Conservation (phyloP, 495 filamentous ascomycete species). For the Daldinia concentrica region DNA sequence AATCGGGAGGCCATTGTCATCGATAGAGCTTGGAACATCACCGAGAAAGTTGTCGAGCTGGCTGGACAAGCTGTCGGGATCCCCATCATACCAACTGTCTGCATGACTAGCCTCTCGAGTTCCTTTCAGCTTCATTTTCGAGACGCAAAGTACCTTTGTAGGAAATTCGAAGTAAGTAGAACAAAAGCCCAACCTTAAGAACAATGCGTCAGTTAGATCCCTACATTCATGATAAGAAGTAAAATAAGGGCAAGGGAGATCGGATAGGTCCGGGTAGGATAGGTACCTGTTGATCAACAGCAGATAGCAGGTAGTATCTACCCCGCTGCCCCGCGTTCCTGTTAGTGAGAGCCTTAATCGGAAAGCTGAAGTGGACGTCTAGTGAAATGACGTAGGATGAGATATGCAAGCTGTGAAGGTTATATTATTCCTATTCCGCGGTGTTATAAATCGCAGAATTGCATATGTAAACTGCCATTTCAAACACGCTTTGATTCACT, state of each 20-base stretch:
- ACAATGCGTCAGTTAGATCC: not conserved
- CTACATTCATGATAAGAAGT: not conserved
- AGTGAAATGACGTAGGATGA: conserved; percentile 24
- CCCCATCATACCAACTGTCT: conserved; percentile 78
- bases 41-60: conserved; percentile 85
- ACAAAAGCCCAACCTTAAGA: not conserved
- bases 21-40: conserved; percentile 71
- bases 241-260: conserved; percentile 2
- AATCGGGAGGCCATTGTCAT: conserved; percentile 71
- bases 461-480: not conserved
- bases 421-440: not conserved
- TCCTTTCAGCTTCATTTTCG: conserved; percentile 42
- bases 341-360: conserved; percentile 24
- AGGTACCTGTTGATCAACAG: conserved; percentile 34
- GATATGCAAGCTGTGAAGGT: conserved; percentile 9
- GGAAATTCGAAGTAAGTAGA: not conserved
- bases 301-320: conserved; percentile 19
- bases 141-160: conserved; percentile 5
- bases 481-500: not conserved
- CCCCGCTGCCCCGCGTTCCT: conserved; percentile 40
- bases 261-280: conserved; percentile 32
- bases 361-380: conserved; percentile 11
- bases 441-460: not conserved
- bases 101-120: conserved; percentile 73
- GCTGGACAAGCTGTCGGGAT: conserved; percentile 63